These are phyloP conservation scores for Herpetomonas samuelpessoai DNA, from an alignment of 208 protist species.

Conservation along the genomic window DNA sequence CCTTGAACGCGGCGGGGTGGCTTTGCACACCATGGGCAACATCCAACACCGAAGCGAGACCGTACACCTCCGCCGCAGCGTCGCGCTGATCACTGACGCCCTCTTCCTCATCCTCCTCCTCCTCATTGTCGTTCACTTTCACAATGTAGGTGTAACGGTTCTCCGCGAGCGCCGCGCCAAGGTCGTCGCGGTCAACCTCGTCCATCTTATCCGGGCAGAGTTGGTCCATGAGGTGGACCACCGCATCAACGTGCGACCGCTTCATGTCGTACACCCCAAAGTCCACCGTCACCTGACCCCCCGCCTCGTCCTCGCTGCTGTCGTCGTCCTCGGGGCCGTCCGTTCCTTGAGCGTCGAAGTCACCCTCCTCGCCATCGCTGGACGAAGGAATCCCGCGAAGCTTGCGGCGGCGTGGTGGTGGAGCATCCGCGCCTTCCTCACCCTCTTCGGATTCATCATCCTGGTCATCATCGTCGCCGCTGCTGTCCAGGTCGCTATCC, in stretches of 20 bases:
- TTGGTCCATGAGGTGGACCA: constrained; percentile 86
- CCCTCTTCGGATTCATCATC: background rate
- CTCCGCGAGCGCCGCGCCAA: constrained; percentile 51
- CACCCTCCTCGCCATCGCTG: constrained; percentile 4
- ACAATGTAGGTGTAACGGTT: constrained; percentile 80
- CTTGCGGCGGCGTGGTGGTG: background rate
- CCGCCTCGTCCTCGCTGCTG: constrained; percentile 21
- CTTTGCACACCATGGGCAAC: constrained; percentile 39
- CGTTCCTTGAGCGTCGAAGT: background rate
- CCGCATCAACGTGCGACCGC: constrained; percentile 48
- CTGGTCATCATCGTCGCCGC: constrained; percentile 7
- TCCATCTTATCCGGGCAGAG: constrained; percentile 81
- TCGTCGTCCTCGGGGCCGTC: constrained; percentile 35
- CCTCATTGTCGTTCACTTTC: constrained; percentile 51
- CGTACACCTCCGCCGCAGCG: constrained; percentile 66
- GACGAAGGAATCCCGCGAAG: background rate
- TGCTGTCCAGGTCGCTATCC: constrained; percentile 3
- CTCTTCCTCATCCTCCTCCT: constrained; percentile 20
- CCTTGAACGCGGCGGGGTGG: constrained; percentile 30
- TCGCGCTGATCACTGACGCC: background rate
- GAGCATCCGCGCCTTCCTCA: background rate
- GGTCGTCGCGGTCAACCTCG: constrained; percentile 80
- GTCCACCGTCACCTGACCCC: constrained; percentile 62
- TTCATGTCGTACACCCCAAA: constrained; percentile 90
- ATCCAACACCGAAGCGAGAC: constrained; percentile 67